phyloP scores from a whole-genome alignment of 768 basidiomycete genomes.

The Serendipita sp. region DNA sequence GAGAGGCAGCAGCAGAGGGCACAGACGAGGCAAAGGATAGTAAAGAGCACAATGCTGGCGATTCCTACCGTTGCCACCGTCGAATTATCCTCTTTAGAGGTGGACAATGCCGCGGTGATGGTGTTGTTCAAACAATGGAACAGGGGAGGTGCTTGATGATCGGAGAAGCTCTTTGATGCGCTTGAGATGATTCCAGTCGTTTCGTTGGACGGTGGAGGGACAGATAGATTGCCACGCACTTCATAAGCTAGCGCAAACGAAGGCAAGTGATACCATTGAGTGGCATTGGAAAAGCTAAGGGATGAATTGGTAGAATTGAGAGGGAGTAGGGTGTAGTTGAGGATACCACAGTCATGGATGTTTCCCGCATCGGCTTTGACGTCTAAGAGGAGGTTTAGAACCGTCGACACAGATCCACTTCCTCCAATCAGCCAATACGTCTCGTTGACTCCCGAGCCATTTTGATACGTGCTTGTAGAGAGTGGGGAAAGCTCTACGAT shows the following conservation, averaged over 20 bases:
- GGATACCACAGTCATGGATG: not conserved
- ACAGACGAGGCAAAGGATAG: too few species aligned
- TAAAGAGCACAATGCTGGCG: not conserved
- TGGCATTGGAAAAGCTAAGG: not conserved
- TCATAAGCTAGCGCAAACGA: not conserved
- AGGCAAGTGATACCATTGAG: not conserved
- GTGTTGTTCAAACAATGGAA: conserved; percentile 46
- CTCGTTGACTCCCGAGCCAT: not conserved
- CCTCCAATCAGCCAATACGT: not conserved
- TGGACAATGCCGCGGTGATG: conserved; percentile 39
- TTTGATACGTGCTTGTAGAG: not conserved
- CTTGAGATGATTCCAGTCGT: not conserved
- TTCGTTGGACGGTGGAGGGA: not conserved
- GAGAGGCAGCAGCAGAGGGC: too few species aligned
- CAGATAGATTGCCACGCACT: not conserved
- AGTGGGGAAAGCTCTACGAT: not conserved
- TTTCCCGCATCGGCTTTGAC: not conserved
- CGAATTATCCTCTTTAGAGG: conserved; percentile 25
- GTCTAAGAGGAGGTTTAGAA: not conserved
- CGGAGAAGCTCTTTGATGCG: conserved; percentile 10
- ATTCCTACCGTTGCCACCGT: not conserved
- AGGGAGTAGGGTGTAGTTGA: not conserved
- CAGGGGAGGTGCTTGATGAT: conserved; percentile 22
- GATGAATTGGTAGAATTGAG: not conserved
- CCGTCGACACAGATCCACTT: not conserved